These are phyloP conservation scores for Pythium coloratum DNA, from an alignment of 352 stramenopile genomes.

Conservation along the genomic window DNA sequence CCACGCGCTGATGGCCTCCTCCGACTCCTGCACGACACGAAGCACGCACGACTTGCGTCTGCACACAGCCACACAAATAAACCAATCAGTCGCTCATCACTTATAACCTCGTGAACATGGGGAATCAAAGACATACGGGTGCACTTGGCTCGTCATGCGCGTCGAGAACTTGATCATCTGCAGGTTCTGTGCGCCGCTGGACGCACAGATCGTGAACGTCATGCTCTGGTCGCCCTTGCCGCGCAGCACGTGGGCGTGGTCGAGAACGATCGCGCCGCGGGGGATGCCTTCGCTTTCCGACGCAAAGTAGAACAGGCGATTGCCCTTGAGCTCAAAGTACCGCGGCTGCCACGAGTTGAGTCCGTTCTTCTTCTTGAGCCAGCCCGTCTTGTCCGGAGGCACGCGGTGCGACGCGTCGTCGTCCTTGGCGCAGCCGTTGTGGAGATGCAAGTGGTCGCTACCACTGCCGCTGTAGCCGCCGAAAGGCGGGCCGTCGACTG, in stretches of 20 bases:
- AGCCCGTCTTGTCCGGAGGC: conserved; percentile 65
- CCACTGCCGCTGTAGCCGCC: conserved; percentile 17
- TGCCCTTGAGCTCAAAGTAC: conserved; percentile 84
- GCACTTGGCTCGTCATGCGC: conserved; percentile 66
- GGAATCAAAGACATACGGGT: conserved; percentile 37
- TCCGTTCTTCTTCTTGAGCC: conserved; percentile 83
- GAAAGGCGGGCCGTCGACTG: conserved; percentile 21
- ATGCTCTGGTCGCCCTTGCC: conserved; percentile 62
- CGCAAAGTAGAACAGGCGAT: conserved; percentile 78
- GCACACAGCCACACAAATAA: not conserved
- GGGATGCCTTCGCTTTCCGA: conserved; percentile 73
- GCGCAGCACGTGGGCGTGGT: conserved; percentile 65
- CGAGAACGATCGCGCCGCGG: conserved; percentile 65
- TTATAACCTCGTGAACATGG: not conserved
- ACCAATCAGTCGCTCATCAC: not conserved
- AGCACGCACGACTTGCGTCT: conserved; percentile 67
- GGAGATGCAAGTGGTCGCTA: conserved; percentile 27
- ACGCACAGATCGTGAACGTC: conserved; percentile 72
- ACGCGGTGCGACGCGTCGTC: conserved; percentile 29
- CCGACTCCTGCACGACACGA: conserved; percentile 58
- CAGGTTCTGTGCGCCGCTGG: conserved; percentile 48
- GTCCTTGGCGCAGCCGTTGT: conserved; percentile 25
- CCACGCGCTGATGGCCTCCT: conserved; percentile 50
- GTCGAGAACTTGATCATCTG: conserved; percentile 74
- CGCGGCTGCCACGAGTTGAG: conserved; percentile 73